Base-by-base conservation (phyloP, 225 moss, liverwort and hornwort genomes). In the Polytrichum formosum region DNA sequence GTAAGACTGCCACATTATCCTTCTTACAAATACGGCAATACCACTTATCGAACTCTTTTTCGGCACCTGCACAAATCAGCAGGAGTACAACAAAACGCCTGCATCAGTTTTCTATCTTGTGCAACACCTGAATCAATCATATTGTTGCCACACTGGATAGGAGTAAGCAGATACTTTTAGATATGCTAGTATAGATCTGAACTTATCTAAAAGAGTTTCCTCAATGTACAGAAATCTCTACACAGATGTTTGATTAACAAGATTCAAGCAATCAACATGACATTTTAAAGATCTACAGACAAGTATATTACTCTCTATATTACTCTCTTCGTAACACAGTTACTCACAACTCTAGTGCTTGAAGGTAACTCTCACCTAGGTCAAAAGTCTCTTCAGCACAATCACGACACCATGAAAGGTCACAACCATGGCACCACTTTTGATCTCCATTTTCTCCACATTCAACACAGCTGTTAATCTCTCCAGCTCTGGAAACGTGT, bases 371-470 rank as follows among this genome's bases (percentile, higher is more conserved):
- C 79, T 55, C 69, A 95, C 94, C 86, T 76, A 69, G 76, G 78
- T 72, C 29, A 13, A 55, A 64, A 56, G 61, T 75, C 68, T 67
- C 56, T 73, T 78, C 3, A 69, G 56, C 70, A 85, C 54, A 85
- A 79, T 78, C 79, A 79, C 56, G 84, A 78, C 67, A 65, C 60
- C 67, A 71, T 55, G 61, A 33, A 70, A 59, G 70, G 64, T 76
- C 70, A 69, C 96, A 97, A 69, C 77, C 74, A 76, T 75, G 71
- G 69, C 96, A 97, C 20, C 77, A 63, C 33, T 88, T 87, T 55
- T 90, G 82, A 20, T 77, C 92, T 71, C 92, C 94, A 67, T 82
- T 82, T 19, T 90, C 91, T 77, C 82, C 91, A 80, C 85, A 92
- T 64, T 91, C 76, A 23, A 77, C 81, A 77, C 81, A 88, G 61